phyloP scores from a whole-genome alignment of 768 basidiomycete genomes.

The Russula sp. region DNA sequence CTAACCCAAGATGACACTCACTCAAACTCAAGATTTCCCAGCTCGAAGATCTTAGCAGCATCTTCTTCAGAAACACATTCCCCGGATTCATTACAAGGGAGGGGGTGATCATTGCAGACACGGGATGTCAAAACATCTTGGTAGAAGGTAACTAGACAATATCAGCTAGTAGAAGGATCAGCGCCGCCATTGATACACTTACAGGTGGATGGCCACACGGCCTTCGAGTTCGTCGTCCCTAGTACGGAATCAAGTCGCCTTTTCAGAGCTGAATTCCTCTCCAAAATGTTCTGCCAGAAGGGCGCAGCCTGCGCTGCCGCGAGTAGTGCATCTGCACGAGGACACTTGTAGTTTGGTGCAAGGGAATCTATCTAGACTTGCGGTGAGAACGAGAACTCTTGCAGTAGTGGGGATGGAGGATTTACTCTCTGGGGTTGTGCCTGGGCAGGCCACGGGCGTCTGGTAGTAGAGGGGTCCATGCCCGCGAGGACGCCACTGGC shows the following conservation, averaged over 20 bases:
- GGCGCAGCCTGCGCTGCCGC: conserved; percentile 36
- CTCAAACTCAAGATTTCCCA: conserved; percentile 34
- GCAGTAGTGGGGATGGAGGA: neutral
- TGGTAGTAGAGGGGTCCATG: conserved; percentile 33
- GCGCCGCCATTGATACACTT: conserved; percentile 18
- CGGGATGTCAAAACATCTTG: conserved; percentile 43
- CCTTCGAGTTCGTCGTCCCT: conserved; percentile 32
- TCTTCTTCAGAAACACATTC: conserved; percentile 37
- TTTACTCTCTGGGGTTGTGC: conserved; percentile 36
- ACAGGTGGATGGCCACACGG: conserved; percentile 41
- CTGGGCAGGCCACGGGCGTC: conserved; percentile 32
- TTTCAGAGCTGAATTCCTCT: conserved; percentile 31
- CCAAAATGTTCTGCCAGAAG: conserved; percentile 39
- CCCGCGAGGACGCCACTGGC: conserved; percentile 38
- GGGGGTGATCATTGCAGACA: conserved; percentile 36
- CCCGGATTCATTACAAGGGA: conserved; percentile 39
- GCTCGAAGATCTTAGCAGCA: conserved; percentile 27
- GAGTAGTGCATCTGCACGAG: conserved; percentile 34
- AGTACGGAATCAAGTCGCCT: conserved; percentile 31
- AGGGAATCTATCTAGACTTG: conserved; percentile 38
- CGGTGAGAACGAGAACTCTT: neutral
- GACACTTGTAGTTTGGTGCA: conserved; percentile 37
- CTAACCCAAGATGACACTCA: conserved; percentile 15
- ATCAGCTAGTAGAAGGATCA: neutral
- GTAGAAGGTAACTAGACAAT: conserved; percentile 36